Evolutionary conservation across 306 rosid species (phyloP), one percentile per base, ranked within the genome.

Genomic region (Fragaria iinumae): DNA sequence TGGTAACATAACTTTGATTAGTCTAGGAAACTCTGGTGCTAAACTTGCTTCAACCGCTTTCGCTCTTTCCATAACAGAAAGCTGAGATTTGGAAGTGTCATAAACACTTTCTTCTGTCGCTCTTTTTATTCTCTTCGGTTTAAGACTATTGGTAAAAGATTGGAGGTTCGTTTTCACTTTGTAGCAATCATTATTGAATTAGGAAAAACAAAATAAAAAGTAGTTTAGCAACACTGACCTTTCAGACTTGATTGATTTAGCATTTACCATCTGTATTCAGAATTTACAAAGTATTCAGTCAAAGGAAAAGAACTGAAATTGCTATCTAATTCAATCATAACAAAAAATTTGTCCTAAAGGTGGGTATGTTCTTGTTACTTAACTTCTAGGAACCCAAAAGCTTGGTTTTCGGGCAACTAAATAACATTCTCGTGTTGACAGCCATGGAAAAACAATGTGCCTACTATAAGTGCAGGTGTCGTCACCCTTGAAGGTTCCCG

Each of bases 1-100:
- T 11, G 64, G 86, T 3, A 75, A 81, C 89, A 89, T 85, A 57
- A 17, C 9, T 80, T 78, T 89, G 34, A 81, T 68, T 1, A 87
- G 12, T 75, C 76, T 81, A 16, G 87, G 93, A 36, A 72, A 73
- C 44, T 70, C 48, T n/a, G 80, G 78, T 10, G 74, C 80, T 10
- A 87, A 64, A 50, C 20, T 85, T 72, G 84, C 73, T 72, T 83
- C 76, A 65, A 87, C 52, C 79, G 71, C 83, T 53, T 75, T 68
- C 25, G 89, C 93, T 79, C 72, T 76, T 59, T 66, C 66, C 52
- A 77, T 27, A 41, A 53, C 73, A 32, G 66, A 64, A 41, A 74
- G 23, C 68, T 44, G 69, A 64, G 76, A 59, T 78, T 74, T 20
- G 18, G 80, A 56, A 39, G 41, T 43, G n/a, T 50, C 20, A 21